Percentiles rank a stretch among this genome's conserved stretches.
phyloP scores from a whole-genome alignment of 2,329 filamentous ascomycete genomes.

The Pseudocercospora macadamiae region DNA sequence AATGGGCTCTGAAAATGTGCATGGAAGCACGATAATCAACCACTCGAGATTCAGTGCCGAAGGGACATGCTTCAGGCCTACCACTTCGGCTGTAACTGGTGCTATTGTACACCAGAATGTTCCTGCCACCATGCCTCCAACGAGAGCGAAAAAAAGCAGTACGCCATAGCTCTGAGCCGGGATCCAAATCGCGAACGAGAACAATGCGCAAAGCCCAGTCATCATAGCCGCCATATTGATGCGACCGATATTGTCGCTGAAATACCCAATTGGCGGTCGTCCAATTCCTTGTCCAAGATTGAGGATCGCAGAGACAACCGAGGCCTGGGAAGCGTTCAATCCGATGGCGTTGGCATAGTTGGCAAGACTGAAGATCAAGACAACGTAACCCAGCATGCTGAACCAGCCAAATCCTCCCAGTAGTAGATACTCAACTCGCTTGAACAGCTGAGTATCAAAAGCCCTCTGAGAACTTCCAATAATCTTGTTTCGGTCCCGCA shows the following conservation, averaged over 20 bases:
- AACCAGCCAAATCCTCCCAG: constrained; percentile 71
- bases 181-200: constrained; percentile 73
- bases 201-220: constrained; percentile 66
- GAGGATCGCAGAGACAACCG: constrained; percentile 71
- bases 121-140: constrained; percentile 69
- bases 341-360: constrained; percentile 73
- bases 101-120: constrained; percentile 68
- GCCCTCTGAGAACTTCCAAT: constrained; percentile 68
- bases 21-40: constrained; percentile 70
- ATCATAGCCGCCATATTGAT: constrained; percentile 69
- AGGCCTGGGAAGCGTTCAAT: constrained; percentile 67
- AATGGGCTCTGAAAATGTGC: constrained; percentile 64
- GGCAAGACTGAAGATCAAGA: constrained; percentile 75
- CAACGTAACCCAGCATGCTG: constrained; percentile 72
- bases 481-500: constrained; percentile 72
- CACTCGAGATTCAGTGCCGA: constrained; percentile 72
- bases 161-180: constrained; percentile 69
- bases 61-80: constrained; percentile 70
- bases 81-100: constrained; percentile 73
- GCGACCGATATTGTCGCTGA: constrained; percentile 69
- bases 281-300: constrained; percentile 70
- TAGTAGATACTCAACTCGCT: constrained; percentile 63
- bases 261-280: constrained; percentile 71
- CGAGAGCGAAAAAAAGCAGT: constrained; percentile 70
- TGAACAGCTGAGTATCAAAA: constrained; percentile 68